These are phyloP conservation scores for Suillus brevipes DNA, from an alignment of 768 basidiomycete genomes.

Conservation along the genomic window DNA sequence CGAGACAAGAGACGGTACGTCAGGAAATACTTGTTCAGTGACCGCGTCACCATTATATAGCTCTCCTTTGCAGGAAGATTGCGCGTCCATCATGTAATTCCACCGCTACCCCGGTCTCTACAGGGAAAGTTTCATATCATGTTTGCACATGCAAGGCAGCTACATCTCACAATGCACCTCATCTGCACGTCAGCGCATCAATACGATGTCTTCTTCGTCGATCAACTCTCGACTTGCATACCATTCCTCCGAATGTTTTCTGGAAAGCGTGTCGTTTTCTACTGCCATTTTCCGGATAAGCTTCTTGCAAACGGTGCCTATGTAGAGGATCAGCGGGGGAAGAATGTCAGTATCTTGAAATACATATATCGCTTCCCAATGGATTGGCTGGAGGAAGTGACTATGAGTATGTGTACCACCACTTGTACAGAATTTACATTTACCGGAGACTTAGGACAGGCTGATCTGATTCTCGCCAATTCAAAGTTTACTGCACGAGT, in stretches of 20 bases:
- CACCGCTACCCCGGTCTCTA: slow-evolving; percentile 80
- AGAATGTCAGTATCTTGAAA: slow-evolving; percentile 56
- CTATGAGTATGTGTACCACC: slow-evolving; percentile 64
- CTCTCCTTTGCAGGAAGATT: slow-evolving; percentile 64
- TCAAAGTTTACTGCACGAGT: slow-evolving; percentile 87
- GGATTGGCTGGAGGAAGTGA: slow-evolving; percentile 86
- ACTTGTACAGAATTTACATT: background rate
- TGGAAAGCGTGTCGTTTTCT: slow-evolving; percentile 87
- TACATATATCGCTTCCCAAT: slow-evolving; percentile 82
- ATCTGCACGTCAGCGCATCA: slow-evolving; percentile 42
- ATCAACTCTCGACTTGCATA: slow-evolving; percentile 91
- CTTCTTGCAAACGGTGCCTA: slow-evolving; percentile 71
- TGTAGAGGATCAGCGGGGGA: slow-evolving; percentile 53
- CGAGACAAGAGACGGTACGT: slow-evolving; percentile 85
- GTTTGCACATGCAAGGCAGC: slow-evolving; percentile 84
- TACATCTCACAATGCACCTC: slow-evolving; percentile 77
- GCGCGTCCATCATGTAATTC: slow-evolving; percentile 64
- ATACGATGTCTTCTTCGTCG: slow-evolving; percentile 90
- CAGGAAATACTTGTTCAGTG: background rate
- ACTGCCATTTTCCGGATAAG: slow-evolving; percentile 98
- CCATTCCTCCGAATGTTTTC: slow-evolving; percentile 73
- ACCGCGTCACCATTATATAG: background rate
- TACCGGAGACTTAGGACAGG: slow-evolving; percentile 56
- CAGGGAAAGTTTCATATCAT: slow-evolving; percentile 85
- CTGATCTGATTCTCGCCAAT: slow-evolving; percentile 90